A percentile compares a stretch with the other conserved stretches of the same genome.
phyloP scores from a whole-genome alignment of 1,139 yeast genomes.

The Zygoascus sp. region DNA sequence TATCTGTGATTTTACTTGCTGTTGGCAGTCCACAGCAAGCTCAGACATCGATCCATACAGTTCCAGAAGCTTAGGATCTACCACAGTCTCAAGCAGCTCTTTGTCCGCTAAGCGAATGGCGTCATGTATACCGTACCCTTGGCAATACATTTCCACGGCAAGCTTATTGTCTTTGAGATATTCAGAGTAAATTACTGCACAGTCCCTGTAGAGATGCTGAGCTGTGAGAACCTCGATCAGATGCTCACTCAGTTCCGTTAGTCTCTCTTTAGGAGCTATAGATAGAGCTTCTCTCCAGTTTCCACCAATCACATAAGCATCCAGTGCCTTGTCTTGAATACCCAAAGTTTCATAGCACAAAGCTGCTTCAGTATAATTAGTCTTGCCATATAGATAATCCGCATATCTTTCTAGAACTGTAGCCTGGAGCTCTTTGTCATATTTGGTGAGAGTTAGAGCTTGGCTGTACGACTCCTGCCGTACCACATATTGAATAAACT shows the following conservation, averaged over 20 bases:
- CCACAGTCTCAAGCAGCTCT: conserved; percentile 47
- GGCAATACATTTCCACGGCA: conserved; percentile 66
- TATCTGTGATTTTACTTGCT: conserved; percentile 79
- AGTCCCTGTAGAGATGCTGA: conserved; percentile 70
- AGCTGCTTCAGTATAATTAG: conserved; percentile 63
- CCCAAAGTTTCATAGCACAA: conserved; percentile 68
- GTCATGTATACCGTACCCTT: conserved; percentile 66
- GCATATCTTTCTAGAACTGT: conserved; percentile 61
- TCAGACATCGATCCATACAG: conserved; percentile 88
- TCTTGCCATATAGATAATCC: conserved; percentile 48
- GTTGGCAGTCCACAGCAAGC: conserved; percentile 82
- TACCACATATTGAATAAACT: conserved; percentile 64
- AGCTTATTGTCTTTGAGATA: conserved; percentile 58
- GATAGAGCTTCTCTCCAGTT: conserved; percentile 84
- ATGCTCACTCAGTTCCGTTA: conserved; percentile 46
- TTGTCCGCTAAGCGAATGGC: conserved; percentile 62
- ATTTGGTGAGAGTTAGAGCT: conserved; percentile 61
- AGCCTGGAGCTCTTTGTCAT: conserved; percentile 49
- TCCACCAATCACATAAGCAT: conserved; percentile 62
- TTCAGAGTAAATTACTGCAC: conserved; percentile 71
- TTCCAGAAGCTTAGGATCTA: conserved; percentile 75
- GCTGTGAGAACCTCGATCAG: conserved; percentile 59
- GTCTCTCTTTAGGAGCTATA: conserved; percentile 37
- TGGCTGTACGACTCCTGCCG: conserved; percentile 68
- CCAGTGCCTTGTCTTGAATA: conserved; percentile 56